Base-by-base conservation (phyloP, 176 grass and related monocot genomes). In the Thinopyrum elongatum region DNA sequence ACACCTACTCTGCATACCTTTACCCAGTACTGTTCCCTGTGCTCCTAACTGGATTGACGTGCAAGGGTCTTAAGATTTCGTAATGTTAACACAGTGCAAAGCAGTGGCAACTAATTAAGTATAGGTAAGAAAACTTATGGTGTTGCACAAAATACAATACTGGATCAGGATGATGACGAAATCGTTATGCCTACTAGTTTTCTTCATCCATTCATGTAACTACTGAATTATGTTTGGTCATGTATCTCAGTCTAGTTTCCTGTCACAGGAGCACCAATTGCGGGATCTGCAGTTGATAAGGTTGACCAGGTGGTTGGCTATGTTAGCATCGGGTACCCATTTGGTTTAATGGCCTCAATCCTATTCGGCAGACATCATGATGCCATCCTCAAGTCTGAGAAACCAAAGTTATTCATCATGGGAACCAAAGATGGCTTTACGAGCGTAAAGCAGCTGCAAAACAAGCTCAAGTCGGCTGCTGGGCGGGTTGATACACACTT, bases 351-450 rank as follows among this genome's bases (percentile, higher is more conserved):
- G 78, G 94, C 97, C 76, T 96, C 94, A 12, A 80, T 99, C 79
- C 88, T 99, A 60, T 99, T 99, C 12, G 94, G 97, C 25, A 91
- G 97, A 78, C 94, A 99, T 78, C 90, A 99, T 84, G 84, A 94
- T 77, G 89, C 90, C 77, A 93, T 99, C 57, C 84, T 99, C 33
- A 88, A 88, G 81, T 96, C 92, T 51, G 41, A 88, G 62, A 96
- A 94, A 82, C 89, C 92, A 27, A 96, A 96, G 61, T 65, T 99
- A 34, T 96, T 99, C 76, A 72, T 99, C 77, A 99, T 96, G 94
- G 97, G 94, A 70, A 96, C 97, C 23, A 99, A 91, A 93, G 94
- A 96, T 14, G 92, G 97, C 0, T 96, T 99, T 78, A 99, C 94
- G 70, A 99, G 97, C 25, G 94, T 99, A 57, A 96, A 96, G 76